Evolutionary conservation across 1,284 basidiomycete genomes (phyloP), one percentile per base, ranked within the genome.

Genomic region (Megacollybia platyphylla): DNA sequence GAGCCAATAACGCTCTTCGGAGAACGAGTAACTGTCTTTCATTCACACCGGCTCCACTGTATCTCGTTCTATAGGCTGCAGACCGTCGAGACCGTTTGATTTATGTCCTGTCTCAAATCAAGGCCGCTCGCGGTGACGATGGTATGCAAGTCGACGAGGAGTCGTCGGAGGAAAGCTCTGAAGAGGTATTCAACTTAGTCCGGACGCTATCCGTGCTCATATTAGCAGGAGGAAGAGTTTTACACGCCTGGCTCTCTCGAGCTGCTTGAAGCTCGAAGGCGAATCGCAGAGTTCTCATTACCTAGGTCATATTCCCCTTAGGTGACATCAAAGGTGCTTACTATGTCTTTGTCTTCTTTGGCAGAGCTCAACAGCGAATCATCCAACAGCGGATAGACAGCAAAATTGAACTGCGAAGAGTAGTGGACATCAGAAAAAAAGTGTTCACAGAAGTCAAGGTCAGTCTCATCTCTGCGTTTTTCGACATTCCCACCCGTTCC

Each of bases 1-100:
- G 89, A 98, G 60, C 96, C 96, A 28, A 91, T 97, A 50, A 97
- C 92, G 5, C 71, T 97, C 29, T 99, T 98, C 53, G 96, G 92
- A 46, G 96, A 99, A 73, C 80, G 89, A 40, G 89, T 92, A 56
- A 76, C 10, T 9, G 36, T 24, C 24, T 20, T 36, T 31, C 27
- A 27, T 39, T 27, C 36, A 17, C 40, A 40, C 26, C 26, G 30
- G 42, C 41, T 47, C 13, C 49, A 45, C 52, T 49, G 49, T 55
- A 52, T 20, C 36, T 41, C 47, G 48, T 48, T 49, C 47, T 46
- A 49, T 57, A 87, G 84, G 80, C 83, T 53, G 83, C 85, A 54
- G 86, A 88, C 64, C 72, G 96, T 49, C 69, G 96, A 59, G 93
- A 97, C 63, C 88, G 96, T 65, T 68, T 99, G 49, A 89, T 92